These are phyloP conservation scores for Stachybotrys elegans DNA, from an alignment of 2,329 filamentous ascomycete species.

Conservation along the genomic window DNA sequence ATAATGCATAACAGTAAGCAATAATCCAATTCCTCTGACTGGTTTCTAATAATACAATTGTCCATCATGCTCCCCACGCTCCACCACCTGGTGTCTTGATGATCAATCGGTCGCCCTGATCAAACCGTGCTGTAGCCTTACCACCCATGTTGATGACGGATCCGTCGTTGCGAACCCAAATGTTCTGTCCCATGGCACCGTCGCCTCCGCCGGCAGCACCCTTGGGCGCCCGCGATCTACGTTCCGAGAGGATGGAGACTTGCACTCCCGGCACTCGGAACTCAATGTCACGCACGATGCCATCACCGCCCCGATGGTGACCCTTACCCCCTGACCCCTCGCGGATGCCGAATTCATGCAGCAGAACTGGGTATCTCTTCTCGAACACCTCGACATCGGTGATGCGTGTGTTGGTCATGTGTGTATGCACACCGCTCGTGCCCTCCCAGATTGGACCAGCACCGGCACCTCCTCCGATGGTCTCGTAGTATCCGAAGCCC, in stretches of 20 bases:
- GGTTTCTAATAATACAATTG: no score
- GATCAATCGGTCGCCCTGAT: neutral
- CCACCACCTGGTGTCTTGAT: neutral
- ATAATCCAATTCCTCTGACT: no score
- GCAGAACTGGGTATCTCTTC: constrained; percentile 61
- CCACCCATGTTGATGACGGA: neutral
- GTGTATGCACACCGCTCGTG: constrained; percentile 70
- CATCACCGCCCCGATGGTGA: constrained; percentile 65
- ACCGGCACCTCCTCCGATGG: constrained; percentile 72
- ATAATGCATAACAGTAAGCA: no score
- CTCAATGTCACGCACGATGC: constrained; percentile 72
- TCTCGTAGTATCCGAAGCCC: constrained; percentile 85
- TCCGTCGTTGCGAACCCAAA: neutral
- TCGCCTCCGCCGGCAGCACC: neutral
- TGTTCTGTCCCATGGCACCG: neutral
- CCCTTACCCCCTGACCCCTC: constrained; percentile 52
- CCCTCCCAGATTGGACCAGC: constrained; percentile 71
- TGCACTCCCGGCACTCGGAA: constrained; percentile 65
- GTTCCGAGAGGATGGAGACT: constrained; percentile 71
- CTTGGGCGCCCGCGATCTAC: constrained; percentile 53
- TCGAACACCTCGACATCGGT: constrained; percentile 79
- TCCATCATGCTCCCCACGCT: neutral
- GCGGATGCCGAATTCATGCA: constrained; percentile 65
- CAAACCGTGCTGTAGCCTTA: neutral
- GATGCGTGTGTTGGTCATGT: constrained; percentile 85